Conservation (phyloP, 2,329 filamentous ascomycete species). For the Fusarium cicatricum region DNA sequence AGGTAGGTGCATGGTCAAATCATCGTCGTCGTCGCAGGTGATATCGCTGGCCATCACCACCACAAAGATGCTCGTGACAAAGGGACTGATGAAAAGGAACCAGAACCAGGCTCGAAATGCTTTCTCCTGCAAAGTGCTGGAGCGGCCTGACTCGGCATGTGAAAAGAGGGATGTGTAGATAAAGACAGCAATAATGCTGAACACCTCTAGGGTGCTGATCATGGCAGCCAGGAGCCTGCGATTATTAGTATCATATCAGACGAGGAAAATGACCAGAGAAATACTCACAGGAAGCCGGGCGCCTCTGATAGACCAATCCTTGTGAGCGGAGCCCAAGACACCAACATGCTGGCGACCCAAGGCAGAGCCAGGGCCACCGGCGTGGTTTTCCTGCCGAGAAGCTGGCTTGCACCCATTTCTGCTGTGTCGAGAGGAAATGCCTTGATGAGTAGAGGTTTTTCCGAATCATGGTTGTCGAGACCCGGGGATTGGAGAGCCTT, state of each 20-base stretch:
- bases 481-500: slow-evolving; percentile 1
- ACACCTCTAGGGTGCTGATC: slow-evolving; percentile 27
- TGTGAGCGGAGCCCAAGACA: slow-evolving; percentile 30
- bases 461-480: not conserved
- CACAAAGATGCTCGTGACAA: slow-evolving; percentile 17
- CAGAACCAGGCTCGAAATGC: slow-evolving; percentile 23
- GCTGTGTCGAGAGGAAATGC: not conserved
- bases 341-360: slow-evolving; percentile 25
- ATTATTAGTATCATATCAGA: not conserved
- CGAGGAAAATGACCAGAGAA: not conserved
- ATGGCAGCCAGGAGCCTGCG: slow-evolving; percentile 15
- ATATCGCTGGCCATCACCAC: slow-evolving; percentile 31
- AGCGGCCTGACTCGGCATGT: not conserved
- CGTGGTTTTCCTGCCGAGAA: slow-evolving; percentile 13
- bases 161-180: slow-evolving; percentile 19
- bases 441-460: not conserved
- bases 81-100: slow-evolving; percentile 27
- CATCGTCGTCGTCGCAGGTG: slow-evolving; percentile 21
- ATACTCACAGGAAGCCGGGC: slow-evolving; percentile 23
- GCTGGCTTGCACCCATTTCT: slow-evolving; percentile 1
- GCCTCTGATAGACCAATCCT: slow-evolving; percentile 20
- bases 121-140: slow-evolving; percentile 17
- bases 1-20: slow-evolving; percentile 23
- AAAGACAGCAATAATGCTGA: slow-evolving; percentile 27
- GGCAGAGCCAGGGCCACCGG: slow-evolving; percentile 25